Conservation (phyloP, 768 basidiomycete species). For the Kockovaella imperatae region DNA sequence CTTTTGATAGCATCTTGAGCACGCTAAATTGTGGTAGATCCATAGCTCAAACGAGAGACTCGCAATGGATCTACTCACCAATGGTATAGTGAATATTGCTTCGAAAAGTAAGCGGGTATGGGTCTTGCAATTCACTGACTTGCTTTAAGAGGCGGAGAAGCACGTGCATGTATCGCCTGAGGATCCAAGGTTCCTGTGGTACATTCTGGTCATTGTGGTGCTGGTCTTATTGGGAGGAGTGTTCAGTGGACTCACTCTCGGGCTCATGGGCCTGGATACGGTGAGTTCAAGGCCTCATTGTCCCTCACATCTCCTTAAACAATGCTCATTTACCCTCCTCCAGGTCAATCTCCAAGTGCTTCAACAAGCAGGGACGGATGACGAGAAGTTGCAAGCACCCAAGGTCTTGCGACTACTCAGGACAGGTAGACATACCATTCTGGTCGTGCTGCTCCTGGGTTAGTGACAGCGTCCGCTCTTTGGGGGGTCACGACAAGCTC, state of each 20-base stretch:
- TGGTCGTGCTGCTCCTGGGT: constrained; percentile 34
- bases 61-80: too few relatives aligned
- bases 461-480: constrained; percentile 2
- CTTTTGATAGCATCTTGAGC: too few relatives aligned
- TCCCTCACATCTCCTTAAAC: neutral
- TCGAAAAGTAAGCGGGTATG: too few relatives aligned
- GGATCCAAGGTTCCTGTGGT: constrained; percentile 28
- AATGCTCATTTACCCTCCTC: neutral
- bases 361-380: constrained; percentile 25
- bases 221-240: constrained; percentile 29
- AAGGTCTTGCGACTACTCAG: constrained; percentile 26
- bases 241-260: constrained; percentile 33
- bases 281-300: constrained; percentile 8
- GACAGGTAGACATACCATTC: constrained; percentile 34
- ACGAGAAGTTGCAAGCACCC: constrained; percentile 24
- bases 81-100: too few relatives aligned
- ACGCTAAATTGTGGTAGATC: too few relatives aligned
- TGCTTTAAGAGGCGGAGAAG: too few relatives aligned
- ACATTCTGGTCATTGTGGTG: constrained; percentile 20
- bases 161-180: constrained; percentile 32
- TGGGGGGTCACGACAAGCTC: neutral
- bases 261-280: constrained; percentile 33
- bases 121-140: too few relatives aligned
- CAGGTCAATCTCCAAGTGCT: constrained; percentile 40
- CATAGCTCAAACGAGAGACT: too few relatives aligned